Base-by-base conservation (phyloP, 2,329 filamentous ascomycete genomes). In the Cladosporium sp. region DNA sequence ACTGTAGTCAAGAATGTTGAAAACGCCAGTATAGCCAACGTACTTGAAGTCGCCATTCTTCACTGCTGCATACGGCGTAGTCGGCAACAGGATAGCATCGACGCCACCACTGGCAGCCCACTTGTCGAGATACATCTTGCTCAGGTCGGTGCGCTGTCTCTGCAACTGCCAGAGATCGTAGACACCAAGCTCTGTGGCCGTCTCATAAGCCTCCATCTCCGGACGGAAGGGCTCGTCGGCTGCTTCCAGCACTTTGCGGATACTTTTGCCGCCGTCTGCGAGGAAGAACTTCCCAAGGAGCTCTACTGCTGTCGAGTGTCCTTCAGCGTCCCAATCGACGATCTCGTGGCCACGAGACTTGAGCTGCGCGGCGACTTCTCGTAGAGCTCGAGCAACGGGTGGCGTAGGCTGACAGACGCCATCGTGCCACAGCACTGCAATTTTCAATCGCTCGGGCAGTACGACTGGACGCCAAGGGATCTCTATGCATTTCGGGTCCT, bases 381-480 rank as follows among this genome's bases (percentile, higher is more conserved):
- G 74, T 39, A 89, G 66, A 1, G 84, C 86, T 40, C 85, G 73
- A 0, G 73, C 73, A 38, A 87, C 77, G 0, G 84, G 84, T 0
- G 84, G 84, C 60, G 86, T 84, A 1, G 83, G 83, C 63, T 76
- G 79, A 0, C 87, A 82, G 11, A 87, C 76, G 0, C 80, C 82
- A 60, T 88, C 84, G 69, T 83, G 77, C 76, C 81, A 80, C 47
- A 86, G 72, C 1, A 86, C 77, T 0, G 80, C 87, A n/a, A 89
- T 75, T 64, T 82, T 85, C 5, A 88, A 71, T 61, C 81, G 84
- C 59, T 72, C 72, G 3, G 69, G 62, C 56, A 74, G 37, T 58
- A 78, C 73, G 52, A 81, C 64, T 1, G 66, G 42, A 17, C 79
- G 71, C 82, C 83, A 85, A 0, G 81, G 79, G 3, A 84, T 77